phyloP scores from a whole-genome alignment of 768 basidiomycete genomes.

The Amanita inopinata region DNA sequence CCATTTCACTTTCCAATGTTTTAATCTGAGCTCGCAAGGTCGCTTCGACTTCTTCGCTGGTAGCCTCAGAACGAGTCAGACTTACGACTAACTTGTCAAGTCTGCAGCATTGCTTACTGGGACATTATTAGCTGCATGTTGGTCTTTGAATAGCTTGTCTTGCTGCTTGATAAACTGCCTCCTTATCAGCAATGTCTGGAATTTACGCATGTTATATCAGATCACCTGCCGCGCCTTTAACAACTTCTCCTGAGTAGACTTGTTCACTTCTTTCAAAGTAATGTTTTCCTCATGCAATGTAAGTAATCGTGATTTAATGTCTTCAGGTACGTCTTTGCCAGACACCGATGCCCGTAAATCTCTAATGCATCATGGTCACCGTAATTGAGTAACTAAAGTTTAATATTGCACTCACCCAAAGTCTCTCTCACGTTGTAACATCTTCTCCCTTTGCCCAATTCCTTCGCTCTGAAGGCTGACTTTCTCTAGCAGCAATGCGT shows the following conservation, averaged over 20 bases:
- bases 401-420: conserved; percentile 48
- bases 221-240: conserved; percentile 66
- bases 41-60: conserved; percentile 66
- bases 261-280: conserved; percentile 58
- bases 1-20: conserved; percentile 54
- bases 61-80: conserved; percentile 19
- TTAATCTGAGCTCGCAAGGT: conserved; percentile 57
- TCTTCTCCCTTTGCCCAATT: conserved; percentile 80
- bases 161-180: conserved; percentile 84
- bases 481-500: conserved; percentile 81
- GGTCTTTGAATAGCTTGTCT: conserved; percentile 82
- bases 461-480: conserved; percentile 83
- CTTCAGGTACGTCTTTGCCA: conserved; percentile 75
- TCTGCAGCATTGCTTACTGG: conserved; percentile 26
- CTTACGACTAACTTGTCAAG: neutral
- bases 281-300: conserved; percentile 73
- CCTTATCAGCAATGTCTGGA: neutral
- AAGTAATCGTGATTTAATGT: conserved; percentile 66
- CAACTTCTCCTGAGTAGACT: conserved; percentile 67
- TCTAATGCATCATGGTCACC: conserved; percentile 24
- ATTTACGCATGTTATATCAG: neutral
- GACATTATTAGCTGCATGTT: conserved; percentile 49
- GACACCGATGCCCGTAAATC: conserved; percentile 70
- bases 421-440: conserved; percentile 80
- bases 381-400: neutral